Conservation (phyloP, 768 basidiomycete species). For the Suillus alpinus region DNA sequence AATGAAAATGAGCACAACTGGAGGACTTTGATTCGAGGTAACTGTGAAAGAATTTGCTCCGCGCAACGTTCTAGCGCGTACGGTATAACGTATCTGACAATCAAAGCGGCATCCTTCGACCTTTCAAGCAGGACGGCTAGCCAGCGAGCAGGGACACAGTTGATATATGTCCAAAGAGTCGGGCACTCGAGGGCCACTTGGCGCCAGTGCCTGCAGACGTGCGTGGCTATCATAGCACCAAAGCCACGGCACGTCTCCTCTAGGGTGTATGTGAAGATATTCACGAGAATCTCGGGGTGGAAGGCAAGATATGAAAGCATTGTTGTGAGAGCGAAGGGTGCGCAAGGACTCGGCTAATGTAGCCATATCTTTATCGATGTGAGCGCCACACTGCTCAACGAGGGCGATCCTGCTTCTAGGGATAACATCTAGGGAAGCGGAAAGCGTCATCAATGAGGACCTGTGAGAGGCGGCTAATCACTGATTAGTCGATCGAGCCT, state of each 20-base stretch:
- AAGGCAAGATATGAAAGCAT: neutral
- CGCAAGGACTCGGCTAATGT: neutral
- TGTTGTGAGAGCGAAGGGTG: neutral
- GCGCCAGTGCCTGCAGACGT: conserved; percentile 32
- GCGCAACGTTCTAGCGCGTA: conserved; percentile 25
- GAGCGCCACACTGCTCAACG: too few relatives aligned
- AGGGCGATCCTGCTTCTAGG: too few relatives aligned
- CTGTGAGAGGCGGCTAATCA: too few relatives aligned
- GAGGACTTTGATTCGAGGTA: conserved; percentile 22
- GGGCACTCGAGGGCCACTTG: conserved; percentile 37
- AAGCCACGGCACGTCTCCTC: neutral
- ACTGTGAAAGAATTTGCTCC: conserved; percentile 28
- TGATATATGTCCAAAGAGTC: conserved; percentile 31
- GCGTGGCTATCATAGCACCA: neutral
- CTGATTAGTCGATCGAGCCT: too few relatives aligned
- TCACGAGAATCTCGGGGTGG: conserved; percentile 4
- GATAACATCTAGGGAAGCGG: too few relatives aligned
- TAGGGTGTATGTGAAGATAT: neutral
- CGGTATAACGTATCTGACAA: conserved; percentile 21
- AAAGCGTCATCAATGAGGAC: too few relatives aligned
- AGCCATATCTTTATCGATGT: too few relatives aligned
- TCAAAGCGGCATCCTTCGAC: conserved; percentile 35
- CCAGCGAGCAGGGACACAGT: conserved; percentile 31
- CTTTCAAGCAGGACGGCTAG: conserved; percentile 39
- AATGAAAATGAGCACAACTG: conserved; percentile 20